Evolutionary conservation across 768 basidiomycete genomes (phyloP), one percentile per base, ranked within the genome.

Genomic region (Phaeolepiota aurea): DNA sequence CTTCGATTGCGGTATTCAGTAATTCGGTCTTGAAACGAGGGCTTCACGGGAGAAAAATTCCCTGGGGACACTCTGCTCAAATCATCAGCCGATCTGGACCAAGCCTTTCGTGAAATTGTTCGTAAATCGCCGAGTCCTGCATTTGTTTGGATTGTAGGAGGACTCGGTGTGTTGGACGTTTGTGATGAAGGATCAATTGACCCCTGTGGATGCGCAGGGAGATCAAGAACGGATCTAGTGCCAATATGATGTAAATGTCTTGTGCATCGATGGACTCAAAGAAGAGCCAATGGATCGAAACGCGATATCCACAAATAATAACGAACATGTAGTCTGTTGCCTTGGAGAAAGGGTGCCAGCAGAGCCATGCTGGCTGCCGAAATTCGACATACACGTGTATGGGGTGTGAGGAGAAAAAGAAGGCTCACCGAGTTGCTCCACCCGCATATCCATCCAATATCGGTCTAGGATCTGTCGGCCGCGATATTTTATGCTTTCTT

Each of bases 1-100:
- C 73, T 76, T 39, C 78, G 64, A 42, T 66, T 72, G 12, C 86
- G 70, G 53, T 89, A 88, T 43, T 79, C 71, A 30, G 69, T 74
- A 47, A 81, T 72, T 52, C 70, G 76, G 40, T 79, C 74, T 31
- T 83, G 77, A 48, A 85, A 73, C 14, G 68, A 65, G 4, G 68
- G 48, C 33, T 73, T 71, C 38, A 71, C 54, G 30, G 68, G 64
- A 11, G 66, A 55, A 42, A 63, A 56, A 18, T 50, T 46, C 34
- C 46, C 40, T 0, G 60, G 49, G 0, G 68, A 66, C 37, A 78
- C 59, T 54, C 73, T 77, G 50, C 76, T 72, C 38, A 89, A 70
- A 55, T 90, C 87, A 53, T 89, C 87, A 15, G 77, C 85, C 4
- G 84, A 87, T 54, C 68, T 78, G 18, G 85, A 87, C 87, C 87